These are phyloP conservation scores for Recurvomyces mirabilis DNA, from an alignment of 495 filamentous ascomycete genomes.

Conservation along the genomic window DNA sequence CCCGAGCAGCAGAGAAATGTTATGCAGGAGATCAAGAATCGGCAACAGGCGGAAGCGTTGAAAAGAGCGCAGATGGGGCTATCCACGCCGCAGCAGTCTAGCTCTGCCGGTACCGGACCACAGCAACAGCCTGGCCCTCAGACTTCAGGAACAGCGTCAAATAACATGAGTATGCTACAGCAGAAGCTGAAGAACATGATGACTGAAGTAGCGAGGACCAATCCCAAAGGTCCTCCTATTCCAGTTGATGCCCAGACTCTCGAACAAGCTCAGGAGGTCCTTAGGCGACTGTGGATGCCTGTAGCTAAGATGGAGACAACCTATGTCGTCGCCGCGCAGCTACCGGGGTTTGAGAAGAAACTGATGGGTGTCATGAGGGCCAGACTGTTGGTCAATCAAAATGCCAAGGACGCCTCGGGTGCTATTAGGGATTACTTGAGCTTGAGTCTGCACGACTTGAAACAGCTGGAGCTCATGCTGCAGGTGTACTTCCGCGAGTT, in stretches of 20 bases:
- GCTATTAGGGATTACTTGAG: constrained; percentile 44
- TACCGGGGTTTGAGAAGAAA: background rate
- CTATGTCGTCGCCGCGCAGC: background rate
- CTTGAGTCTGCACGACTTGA: constrained; percentile 45
- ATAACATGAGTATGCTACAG: background rate
- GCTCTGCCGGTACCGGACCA: background rate
- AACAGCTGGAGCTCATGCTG: constrained; percentile 33
- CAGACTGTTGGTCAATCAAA: constrained; percentile 35
- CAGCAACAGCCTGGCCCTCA: constrained; percentile 6
- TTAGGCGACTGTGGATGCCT: constrained; percentile 1
- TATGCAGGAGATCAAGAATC: constrained; percentile 32
- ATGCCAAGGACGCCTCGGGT: constrained; percentile 47
- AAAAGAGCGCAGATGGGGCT: constrained; percentile 22
- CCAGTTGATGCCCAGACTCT: constrained; percentile 1
- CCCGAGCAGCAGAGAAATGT: constrained; percentile 16
- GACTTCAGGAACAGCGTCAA: no score
- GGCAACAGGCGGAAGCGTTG: constrained; percentile 13
- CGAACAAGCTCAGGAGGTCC: constrained; percentile 1
- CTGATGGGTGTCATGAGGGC: constrained; percentile 7
- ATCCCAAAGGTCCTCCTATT: constrained; percentile 15
- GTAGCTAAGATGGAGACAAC: constrained; percentile 1
- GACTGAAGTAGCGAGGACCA: background rate
- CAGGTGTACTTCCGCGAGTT: constrained; percentile 7
- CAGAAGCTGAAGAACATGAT: constrained; percentile 6
- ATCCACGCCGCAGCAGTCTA: background rate